Conservation (phyloP, 306 rosid species). For the Notholithocarpus densiflorus region DNA sequence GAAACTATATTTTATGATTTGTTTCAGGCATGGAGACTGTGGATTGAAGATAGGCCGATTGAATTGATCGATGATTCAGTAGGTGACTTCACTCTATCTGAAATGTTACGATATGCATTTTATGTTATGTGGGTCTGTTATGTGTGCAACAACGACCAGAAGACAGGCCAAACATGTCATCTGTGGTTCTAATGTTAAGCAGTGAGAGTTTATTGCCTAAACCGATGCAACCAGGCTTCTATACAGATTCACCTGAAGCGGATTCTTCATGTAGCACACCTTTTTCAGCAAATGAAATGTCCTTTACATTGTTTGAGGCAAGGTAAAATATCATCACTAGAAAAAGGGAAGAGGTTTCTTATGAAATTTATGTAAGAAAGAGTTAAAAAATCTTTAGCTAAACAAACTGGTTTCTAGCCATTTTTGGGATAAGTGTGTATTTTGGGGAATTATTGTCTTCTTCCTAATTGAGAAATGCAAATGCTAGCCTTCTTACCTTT, state of each 20-base stretch:
- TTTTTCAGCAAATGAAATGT: slow-evolving; percentile 26
- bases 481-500: too few species aligned
- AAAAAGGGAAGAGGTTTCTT: not conserved
- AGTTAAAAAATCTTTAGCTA: too few species aligned
- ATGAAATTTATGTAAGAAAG: not conserved
- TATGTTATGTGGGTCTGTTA: slow-evolving; percentile 50
- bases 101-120: slow-evolving; percentile 36
- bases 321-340: slow-evolving; percentile 11
- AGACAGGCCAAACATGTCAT: slow-evolving; percentile 53
- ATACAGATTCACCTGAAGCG: not conserved
- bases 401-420: not conserved
- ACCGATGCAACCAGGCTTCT: slow-evolving; percentile 50
- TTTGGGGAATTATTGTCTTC: too few species aligned
- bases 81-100: not conserved
- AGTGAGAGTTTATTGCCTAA: slow-evolving; percentile 35
- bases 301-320: slow-evolving; percentile 21
- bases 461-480: too few species aligned
- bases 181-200: slow-evolving; percentile 43
- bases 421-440: not conserved
- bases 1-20: not conserved
- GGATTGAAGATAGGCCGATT: slow-evolving; percentile 19
- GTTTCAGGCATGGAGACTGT: slow-evolving; percentile 29
- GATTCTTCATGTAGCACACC: slow-evolving; percentile 17
- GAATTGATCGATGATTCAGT: slow-evolving; percentile 26
- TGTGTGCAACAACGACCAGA: slow-evolving; percentile 48